Conservation (phyloP, 2,329 filamentous ascomycete genomes). For the Conoideocrella luteorostrata region DNA sequence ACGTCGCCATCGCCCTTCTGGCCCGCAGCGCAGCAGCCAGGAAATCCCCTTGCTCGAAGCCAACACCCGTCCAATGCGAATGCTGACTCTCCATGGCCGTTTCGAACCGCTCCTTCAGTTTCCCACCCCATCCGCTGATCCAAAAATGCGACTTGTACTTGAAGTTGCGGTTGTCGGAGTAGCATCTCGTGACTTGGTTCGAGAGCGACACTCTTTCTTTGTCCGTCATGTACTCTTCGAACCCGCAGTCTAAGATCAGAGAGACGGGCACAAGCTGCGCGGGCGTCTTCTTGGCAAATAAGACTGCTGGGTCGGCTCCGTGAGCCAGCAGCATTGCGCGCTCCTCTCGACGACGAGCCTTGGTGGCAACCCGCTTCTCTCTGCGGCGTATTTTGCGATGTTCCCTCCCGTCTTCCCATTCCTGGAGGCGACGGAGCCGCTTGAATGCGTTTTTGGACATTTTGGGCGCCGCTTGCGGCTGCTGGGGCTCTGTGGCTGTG, state of each 20-base stretch:
- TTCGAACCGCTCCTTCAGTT: constrained; percentile 73
- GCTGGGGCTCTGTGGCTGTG: not conserved
- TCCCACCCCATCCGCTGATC: constrained; percentile 71
- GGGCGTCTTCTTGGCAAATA: constrained; percentile 27
- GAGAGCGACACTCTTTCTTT: constrained; percentile 78
- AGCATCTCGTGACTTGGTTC: constrained; percentile 78
- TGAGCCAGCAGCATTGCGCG: constrained; percentile 43
- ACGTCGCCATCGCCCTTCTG: constrained; percentile 55
- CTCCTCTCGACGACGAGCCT: constrained; percentile 43
- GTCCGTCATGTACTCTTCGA: constrained; percentile 83
- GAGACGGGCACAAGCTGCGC: constrained; percentile 63
- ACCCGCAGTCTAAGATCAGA: constrained; percentile 84
- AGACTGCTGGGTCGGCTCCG: constrained; percentile 34
- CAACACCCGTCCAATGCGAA: constrained; percentile 71
- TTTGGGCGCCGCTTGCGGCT: constrained; percentile 10
- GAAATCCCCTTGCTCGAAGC: constrained; percentile 70
- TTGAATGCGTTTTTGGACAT: constrained; percentile 86
- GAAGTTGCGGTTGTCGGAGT: constrained; percentile 76
- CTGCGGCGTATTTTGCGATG: constrained; percentile 48
- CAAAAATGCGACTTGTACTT: constrained; percentile 64
- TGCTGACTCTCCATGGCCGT: constrained; percentile 65
- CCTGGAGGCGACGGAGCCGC: constrained; percentile 63
- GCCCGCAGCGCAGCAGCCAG: constrained; percentile 60
- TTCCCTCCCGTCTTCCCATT: constrained; percentile 69
- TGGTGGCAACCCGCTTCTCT: constrained; percentile 45